A percentile compares a stretch with the other conserved stretches of the same genome.
Evolutionary conservation across 192 early-diverging fungal species (phyloP).

Genomic region (Rhizophagus sp.): DNA sequence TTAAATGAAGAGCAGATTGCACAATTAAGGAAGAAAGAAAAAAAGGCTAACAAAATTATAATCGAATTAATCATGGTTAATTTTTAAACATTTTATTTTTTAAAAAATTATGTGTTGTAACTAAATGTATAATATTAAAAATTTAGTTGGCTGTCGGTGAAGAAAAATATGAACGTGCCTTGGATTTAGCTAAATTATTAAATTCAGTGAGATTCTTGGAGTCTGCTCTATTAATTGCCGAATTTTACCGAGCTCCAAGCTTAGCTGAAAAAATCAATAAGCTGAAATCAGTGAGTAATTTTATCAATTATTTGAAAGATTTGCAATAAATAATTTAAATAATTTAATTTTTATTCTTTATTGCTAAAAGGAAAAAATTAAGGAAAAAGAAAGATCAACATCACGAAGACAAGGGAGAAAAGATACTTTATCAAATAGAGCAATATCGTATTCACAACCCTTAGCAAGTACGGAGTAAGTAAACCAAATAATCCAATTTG

Average conservation of each 20-base stretch:
- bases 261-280: constrained; percentile 78
- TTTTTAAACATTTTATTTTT: neutral
- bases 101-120: constrained; percentile 8
- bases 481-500: neutral
- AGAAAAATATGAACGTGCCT: constrained; percentile 72
- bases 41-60: constrained; percentile 80
- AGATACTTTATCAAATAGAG: neutral
- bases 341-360: neutral
- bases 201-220: constrained; percentile 69
- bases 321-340: too few species aligned
- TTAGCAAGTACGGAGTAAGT: neutral
- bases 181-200: constrained; percentile 75
- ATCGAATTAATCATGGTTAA: constrained; percentile 75
- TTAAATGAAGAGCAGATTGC: constrained; percentile 34
- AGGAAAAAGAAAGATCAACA: neutral
- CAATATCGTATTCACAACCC: neutral
- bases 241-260: constrained; percentile 57
- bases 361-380: neutral
- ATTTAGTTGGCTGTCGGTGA: constrained; percentile 69
- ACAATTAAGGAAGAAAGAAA: constrained; percentile 51
- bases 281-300: neutral
- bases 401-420: neutral
- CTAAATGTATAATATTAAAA: constrained; percentile 23
- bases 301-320: neutral
- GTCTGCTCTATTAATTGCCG: constrained; percentile 82